Conservation (phyloP, 257 asterid species). For the Solanum virginianum region DNA sequence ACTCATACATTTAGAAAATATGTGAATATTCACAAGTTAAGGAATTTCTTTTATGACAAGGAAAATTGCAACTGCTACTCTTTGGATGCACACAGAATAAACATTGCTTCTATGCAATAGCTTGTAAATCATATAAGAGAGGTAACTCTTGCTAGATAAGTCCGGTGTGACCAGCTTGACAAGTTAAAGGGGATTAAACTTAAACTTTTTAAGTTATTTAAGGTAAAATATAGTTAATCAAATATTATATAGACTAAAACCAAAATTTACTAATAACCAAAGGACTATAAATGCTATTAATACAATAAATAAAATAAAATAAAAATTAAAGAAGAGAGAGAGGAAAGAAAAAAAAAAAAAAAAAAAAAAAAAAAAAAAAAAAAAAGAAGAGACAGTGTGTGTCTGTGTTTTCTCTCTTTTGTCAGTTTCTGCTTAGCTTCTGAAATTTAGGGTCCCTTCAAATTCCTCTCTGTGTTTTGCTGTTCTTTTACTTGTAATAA, state of each 20-base stretch:
- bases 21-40: neutral
- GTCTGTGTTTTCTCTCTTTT: neutral
- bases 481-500: neutral
- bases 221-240: neutral
- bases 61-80: too few species aligned
- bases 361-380: neutral
- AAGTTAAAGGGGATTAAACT: neutral
- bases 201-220: neutral
- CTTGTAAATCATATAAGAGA: too few species aligned
- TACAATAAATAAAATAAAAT: neutral
- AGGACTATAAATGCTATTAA: neutral
- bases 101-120: too few species aligned
- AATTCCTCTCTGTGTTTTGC: neutral
- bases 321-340: neutral
- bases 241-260: neutral
- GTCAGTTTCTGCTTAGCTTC: neutral
- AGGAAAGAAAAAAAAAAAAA: neutral
- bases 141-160: too few species aligned
- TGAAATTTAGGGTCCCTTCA: neutral
- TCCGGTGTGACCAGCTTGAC: too few species aligned
- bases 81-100: too few species aligned
- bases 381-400: neutral
- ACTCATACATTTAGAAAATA: neutral
- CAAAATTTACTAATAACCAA: neutral
- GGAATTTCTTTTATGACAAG: neutral